Evolutionary conservation across 768 basidiomycete genomes (phyloP), one percentile per base, ranked within the genome.

Genomic region (Tricholoma hemisulphureum): DNA sequence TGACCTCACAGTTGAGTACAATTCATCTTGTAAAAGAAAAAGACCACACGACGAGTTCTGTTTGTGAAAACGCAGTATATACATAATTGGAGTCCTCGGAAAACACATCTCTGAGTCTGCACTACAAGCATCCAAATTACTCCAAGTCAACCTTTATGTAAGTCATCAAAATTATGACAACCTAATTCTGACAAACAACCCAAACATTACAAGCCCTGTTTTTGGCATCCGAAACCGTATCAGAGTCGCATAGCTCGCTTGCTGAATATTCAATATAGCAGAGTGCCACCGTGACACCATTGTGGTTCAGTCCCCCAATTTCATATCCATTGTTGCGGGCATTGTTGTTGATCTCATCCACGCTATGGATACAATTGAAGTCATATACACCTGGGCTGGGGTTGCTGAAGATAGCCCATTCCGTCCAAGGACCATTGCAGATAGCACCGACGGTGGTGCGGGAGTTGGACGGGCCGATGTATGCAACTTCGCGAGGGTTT

Each of bases 111-210:
- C n/a, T n/a, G n/a, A n/a, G n/a, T n/a, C n/a, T n/a, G n/a, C n/a
- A n/a, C n/a, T n/a, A n/a, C n/a, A n/a, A n/a, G n/a, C n/a, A n/a
- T n/a, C n/a, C n/a, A n/a, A n/a, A n/a, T n/a, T n/a, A n/a, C n/a
- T n/a, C n/a, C n/a, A n/a, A n/a, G n/a, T n/a, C n/a, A n/a, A n/a
- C n/a, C n/a, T n/a, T n/a, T n/a, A n/a, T n/a, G n/a, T n/a, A n/a
- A n/a, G n/a, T n/a, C n/a, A n/a, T n/a, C n/a, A n/a, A n/a, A n/a
- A n/a, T n/a, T n/a, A n/a, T n/a, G n/a, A n/a, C n/a, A n/a, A 46
- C 45, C 45, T 46, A 46, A 23, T 45, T 45, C 16, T 46, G 45
- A n/a, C 45, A 46, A 46, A 46, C 24, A 46, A 46, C 45, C 45
- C 23, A 26, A 26, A 28, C 45, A 26, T 26, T 46, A 10, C 45